Conservation (phyloP, 75 land plant genomes). For the Cunninghamia lanceolata region DNA sequence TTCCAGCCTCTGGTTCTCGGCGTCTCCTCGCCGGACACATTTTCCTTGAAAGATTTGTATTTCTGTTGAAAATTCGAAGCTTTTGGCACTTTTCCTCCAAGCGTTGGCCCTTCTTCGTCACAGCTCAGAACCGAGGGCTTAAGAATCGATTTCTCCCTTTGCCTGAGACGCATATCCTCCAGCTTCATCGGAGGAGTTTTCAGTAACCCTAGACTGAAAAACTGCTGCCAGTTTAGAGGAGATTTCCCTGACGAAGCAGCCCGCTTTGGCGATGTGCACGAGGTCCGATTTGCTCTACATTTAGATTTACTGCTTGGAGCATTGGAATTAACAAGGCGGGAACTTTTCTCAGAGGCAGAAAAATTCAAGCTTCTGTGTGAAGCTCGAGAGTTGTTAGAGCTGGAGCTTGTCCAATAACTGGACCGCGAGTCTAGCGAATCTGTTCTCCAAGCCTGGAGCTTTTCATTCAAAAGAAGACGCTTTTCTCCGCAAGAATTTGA, state of each 20-base stretch:
- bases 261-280: neutral
- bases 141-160: neutral
- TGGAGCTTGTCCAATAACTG: neutral
- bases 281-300: neutral
- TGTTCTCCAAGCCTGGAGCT: neutral
- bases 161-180: conserved; percentile 10
- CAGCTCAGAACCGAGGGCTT: neutral
- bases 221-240: conserved; percentile 6
- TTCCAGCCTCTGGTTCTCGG: neutral
- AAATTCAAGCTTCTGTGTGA: neutral
- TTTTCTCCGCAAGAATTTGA: neutral
- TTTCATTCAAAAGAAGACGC: neutral
- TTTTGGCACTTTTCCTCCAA: neutral
- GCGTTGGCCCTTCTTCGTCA: neutral
- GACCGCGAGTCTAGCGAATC: neutral
- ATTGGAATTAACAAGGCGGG: neutral
- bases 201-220: neutral
- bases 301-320: neutral
- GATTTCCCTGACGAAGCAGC: neutral
- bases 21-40: neutral
- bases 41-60: conserved; percentile 4
- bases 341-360: neutral
- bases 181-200: conserved; percentile 9
- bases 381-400: neutral
- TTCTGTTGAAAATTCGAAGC: neutral